Base-by-base conservation (phyloP, 495 filamentous ascomycete species). In the Oidiodendron maius region DNA sequence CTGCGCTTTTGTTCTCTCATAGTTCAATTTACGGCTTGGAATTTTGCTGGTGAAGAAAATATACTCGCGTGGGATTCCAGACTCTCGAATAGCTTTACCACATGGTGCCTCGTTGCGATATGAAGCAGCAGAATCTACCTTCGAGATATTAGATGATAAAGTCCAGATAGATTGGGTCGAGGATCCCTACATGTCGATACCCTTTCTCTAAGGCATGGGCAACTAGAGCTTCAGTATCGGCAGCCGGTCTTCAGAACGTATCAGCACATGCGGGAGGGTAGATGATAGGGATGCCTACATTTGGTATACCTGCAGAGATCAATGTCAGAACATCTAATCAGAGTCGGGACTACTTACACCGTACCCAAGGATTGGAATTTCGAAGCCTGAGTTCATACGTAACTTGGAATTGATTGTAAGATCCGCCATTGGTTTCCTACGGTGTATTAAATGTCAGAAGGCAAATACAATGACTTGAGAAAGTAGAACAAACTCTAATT, bases 11-110 rank as follows among this genome's bases (percentile, higher is more conserved):
- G 78, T 63, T 37, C 56, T 64, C 3, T 71, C 66, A 53, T 86
- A 85, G 48, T 56, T 66, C 37, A 71, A 58, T 44, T 61, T 50
- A 8, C 52, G 55, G 1, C 67, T 57, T 10, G 75, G 72, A 36
- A 90, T 66, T 63, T 93, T 93, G 56, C 76, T 76, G 32, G 86
- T 91, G 66, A 87, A 81, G 69, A 82, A 90, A 37, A 90, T 67
- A 24, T 84, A 64, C 15, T 70, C 65, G 25, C 87, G 78, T 0
- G 82, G 72, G 2, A 89, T 62, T 1, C 71, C 70, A 16, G 76
- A 68, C 37, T 69, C 64, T 15, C 66, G 64, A 40, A 93, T 80
- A 3, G 82, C 85, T 0, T 69, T 61, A 1, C 80, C 84, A 21
- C 79, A 82, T 8, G 78, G 71, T 4, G 61, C 73, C 64, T 93